Base-by-base conservation (phyloP, 2,329 filamentous ascomycete species). In the Zymoseptoria crescenta region DNA sequence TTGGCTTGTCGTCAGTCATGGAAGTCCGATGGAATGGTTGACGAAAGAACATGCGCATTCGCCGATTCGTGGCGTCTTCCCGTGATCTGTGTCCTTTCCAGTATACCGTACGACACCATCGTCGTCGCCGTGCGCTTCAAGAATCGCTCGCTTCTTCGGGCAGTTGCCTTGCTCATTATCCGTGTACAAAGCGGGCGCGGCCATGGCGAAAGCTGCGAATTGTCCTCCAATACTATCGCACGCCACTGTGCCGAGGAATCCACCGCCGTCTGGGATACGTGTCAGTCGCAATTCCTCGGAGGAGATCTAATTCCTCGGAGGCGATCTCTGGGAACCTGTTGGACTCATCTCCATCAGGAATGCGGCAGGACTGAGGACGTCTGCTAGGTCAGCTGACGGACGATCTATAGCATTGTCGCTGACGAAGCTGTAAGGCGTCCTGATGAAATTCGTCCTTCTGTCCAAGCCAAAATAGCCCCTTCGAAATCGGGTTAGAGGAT, bases 121-220 rank as follows among this genome's bases (percentile, higher is more conserved):
- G 16, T 65, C 65, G 41, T 68, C 68, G 28, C 78, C 78, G 61
- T 81, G 78, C 8, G 76, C 72, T 55, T 79, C 77, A 52, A 80
- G 65, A 20, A 79, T 69, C 0, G 75, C 78, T 28, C 69, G 64
- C 51, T 64, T 66, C 35, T 69, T 69, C 48, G 57, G 60, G 64
- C 72, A 74, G 27, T 55, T 50, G n/a, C 55, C 60, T 20, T 61
- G 52, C 9, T 58, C 66, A 9, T 58, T 64, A 27, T 71, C 67
- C n/a, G 66, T 68, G 63, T 82, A 81, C 51, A 75, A 76, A 5
- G 78, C 80, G 4, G 76, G 79, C 1, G 77, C 75, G 6, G 77
- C 76, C 8, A 77, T 73, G 0, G 77, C 79, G 62, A 82, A 82
- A 0, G 79, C 80, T 7, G 80, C 79, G 56, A 82, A 77, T 2